Conservation (phyloP, 2,329 filamentous ascomycete species). For the Paracoccidioides lutzii region DNA sequence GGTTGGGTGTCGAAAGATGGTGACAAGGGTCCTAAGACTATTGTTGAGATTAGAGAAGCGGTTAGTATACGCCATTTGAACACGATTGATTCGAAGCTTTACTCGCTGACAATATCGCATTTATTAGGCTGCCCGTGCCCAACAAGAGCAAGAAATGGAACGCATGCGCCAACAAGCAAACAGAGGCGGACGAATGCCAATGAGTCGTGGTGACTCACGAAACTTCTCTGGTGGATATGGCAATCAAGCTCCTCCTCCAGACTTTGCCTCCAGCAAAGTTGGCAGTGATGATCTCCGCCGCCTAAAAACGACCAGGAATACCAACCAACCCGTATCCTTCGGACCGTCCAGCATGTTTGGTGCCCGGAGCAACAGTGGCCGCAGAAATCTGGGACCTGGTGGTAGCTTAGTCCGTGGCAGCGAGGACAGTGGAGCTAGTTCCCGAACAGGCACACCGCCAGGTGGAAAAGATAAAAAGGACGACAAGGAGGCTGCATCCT, state of each 20-base stretch:
- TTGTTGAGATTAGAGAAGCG: constrained; percentile 78
- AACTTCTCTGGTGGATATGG: constrained; percentile 63
- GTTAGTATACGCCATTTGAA: constrained; percentile 31
- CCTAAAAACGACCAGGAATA: constrained; percentile 49
- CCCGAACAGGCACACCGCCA: constrained; percentile 78
- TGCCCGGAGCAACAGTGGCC: constrained; percentile 79
- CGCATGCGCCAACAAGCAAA: constrained; percentile 37
- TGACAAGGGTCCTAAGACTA: constrained; percentile 93
- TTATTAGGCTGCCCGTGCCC: constrained; percentile 51
- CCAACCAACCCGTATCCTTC: constrained; percentile 52
- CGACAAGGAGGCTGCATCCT: constrained; percentile 49
- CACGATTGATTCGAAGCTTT: constrained; percentile 9
- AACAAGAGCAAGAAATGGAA: constrained; percentile 66
- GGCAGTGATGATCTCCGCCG: constrained; percentile 84
- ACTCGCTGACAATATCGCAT: constrained; percentile 4
- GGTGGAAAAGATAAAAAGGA: constrained; percentile 48
- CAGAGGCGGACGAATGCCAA: constrained; percentile 53
- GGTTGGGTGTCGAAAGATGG: constrained; percentile 78
- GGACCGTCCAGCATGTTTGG: constrained; percentile 79
- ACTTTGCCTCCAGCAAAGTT: constrained; percentile 65
- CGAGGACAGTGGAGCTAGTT: constrained; percentile 78
- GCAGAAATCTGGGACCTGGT: constrained; percentile 57
- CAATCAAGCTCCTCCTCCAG: constrained; percentile 53
- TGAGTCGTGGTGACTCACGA: constrained; percentile 70
- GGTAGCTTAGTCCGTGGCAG: constrained; percentile 58